Evolutionary conservation across 2,329 filamentous ascomycete species (phyloP).

Genomic region (Aspergillus ruber): DNA sequence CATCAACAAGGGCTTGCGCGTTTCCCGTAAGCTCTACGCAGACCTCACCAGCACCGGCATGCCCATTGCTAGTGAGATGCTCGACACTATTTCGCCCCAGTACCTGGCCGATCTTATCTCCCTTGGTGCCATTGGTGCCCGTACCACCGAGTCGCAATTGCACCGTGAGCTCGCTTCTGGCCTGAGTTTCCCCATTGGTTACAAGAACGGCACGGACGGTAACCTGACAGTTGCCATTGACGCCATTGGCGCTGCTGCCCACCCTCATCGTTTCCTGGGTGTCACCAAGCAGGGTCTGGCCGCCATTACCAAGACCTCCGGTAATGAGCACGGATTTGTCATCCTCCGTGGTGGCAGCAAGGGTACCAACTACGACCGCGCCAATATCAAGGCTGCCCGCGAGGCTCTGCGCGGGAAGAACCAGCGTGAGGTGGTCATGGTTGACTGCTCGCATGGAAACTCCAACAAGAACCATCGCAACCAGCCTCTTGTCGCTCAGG

Average conservation of each 20-base stretch:
- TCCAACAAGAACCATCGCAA: slow-evolving; percentile 97
- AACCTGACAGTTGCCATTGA: slow-evolving; percentile 87
- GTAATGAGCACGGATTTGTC: slow-evolving; percentile 96
- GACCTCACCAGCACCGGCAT: slow-evolving; percentile 82
- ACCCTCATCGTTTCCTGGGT: slow-evolving; percentile 88
- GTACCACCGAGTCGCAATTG: slow-evolving; percentile 93
- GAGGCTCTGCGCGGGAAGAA: slow-evolving; percentile 75
- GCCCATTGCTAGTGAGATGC: slow-evolving; percentile 96
- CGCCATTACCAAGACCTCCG: slow-evolving; percentile 85
- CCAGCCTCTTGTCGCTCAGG: slow-evolving; percentile 85
- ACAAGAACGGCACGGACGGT: slow-evolving; percentile 99
- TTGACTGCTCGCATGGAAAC: slow-evolving; percentile 98
- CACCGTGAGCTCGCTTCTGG: slow-evolving; percentile 94
- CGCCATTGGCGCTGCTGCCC: slow-evolving; percentile 68
- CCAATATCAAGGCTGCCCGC: slow-evolving; percentile 71
- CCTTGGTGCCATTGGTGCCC: slow-evolving; percentile 87
- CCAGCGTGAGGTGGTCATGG: slow-evolving; percentile 86
- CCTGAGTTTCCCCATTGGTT: slow-evolving; percentile 93
- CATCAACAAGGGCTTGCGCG: slow-evolving; percentile 95
- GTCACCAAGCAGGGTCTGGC: slow-evolving; percentile 96
- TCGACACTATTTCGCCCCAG: slow-evolving; percentile 97
- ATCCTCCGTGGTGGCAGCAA: slow-evolving; percentile 87
- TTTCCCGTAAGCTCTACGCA: slow-evolving; percentile 88
- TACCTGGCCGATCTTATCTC: slow-evolving; percentile 95
- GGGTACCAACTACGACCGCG: slow-evolving; percentile 89